Evolutionary conservation across 176 grass and related monocot genomes (phyloP).

Genomic region (Zea luxurians): DNA sequence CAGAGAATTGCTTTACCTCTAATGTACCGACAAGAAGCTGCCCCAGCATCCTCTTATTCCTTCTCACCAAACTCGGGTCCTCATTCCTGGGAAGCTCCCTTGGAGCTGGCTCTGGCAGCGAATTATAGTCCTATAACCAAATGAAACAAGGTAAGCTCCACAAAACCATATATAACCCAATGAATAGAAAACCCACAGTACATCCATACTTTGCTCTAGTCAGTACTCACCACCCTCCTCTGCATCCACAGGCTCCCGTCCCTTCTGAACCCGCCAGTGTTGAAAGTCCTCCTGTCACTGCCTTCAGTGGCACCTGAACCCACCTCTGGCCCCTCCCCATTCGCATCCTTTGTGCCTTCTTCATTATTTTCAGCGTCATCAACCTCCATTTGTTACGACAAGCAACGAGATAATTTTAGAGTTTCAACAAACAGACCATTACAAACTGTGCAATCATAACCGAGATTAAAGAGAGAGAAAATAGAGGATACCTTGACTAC

Average conservation of each 20-base stretch:
- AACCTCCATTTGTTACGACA: conserved; percentile 43
- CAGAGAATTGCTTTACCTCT: conserved; percentile 51
- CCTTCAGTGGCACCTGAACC: conserved; percentile 13
- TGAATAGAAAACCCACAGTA: neutral
- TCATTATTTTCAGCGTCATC: conserved; percentile 55
- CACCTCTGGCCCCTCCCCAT: conserved; percentile 17
- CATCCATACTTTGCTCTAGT: neutral
- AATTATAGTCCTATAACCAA: conserved; percentile 65
- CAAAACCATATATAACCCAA: conserved; percentile 11
- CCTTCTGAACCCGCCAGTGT: conserved; percentile 59
- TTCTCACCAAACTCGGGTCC: conserved; percentile 75
- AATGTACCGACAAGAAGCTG: conserved; percentile 93
- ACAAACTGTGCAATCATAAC: neutral
- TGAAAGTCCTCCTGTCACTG: conserved; percentile 41
- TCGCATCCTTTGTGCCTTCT: conserved; percentile 26
- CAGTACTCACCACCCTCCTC: conserved; percentile 60
- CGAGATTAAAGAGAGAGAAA: neutral
- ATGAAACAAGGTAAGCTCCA: conserved; percentile 15
- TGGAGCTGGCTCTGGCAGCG: conserved; percentile 72
- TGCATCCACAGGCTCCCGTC: conserved; percentile 49
- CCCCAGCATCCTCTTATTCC: conserved; percentile 93
- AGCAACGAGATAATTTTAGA: neutral
- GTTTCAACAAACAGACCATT: neutral
- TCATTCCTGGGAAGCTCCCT: conserved; percentile 75
- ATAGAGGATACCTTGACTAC: conserved; percentile 65